Evolutionary conservation across 306 rosid species (phyloP), one percentile per base, ranked within the genome.

Genomic region (Rosa lucieae): DNA sequence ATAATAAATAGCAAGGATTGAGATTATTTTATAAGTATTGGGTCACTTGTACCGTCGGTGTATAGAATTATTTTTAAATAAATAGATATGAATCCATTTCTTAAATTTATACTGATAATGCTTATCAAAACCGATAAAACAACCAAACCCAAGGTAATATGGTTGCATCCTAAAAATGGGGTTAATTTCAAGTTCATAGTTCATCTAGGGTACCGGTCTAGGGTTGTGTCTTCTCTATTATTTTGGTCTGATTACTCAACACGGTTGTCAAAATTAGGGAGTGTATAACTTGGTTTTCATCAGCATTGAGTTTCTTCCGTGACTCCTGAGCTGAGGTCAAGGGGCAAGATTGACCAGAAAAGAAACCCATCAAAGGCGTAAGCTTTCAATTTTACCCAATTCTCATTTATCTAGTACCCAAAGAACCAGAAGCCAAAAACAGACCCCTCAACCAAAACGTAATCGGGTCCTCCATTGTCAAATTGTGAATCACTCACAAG

Each of bases 361-460:
- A 62, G 14, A 61, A 61, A 8, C 40, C 39, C 18, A 26, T 17
- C 10, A 23, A 70, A 77, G 48, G 49, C 90, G 90, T 88, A 86
- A 90, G 77, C 78, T 77, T 88, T 88, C 90, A 90, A 87, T 80
- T 78, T 84, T 40, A 78, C 87, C 87, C 87, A 66, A 66, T 69
- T 79, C 52, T 42, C 15, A 32, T 32, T 32, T 2, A 2, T 47
- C 17, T 11, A 2, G 32, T 23, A 7, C 43, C 39, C 21, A 23
- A 59, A 20, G 69, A 82, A 70, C 42, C 8, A 48, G 59, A 23
- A 79, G 44, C 51, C 7, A 66, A 74, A 76, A 78, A 55, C 83
- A 77, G 80, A 79, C 82, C 59, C 70, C 21, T 80, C 92, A 85
- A 79, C 85, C 71, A 78, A 76, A 18, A 70, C 13, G 15, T 51